phyloP scores from a whole-genome alignment of 2,329 filamentous ascomycete genomes.

The Claviceps arundinis region DNA sequence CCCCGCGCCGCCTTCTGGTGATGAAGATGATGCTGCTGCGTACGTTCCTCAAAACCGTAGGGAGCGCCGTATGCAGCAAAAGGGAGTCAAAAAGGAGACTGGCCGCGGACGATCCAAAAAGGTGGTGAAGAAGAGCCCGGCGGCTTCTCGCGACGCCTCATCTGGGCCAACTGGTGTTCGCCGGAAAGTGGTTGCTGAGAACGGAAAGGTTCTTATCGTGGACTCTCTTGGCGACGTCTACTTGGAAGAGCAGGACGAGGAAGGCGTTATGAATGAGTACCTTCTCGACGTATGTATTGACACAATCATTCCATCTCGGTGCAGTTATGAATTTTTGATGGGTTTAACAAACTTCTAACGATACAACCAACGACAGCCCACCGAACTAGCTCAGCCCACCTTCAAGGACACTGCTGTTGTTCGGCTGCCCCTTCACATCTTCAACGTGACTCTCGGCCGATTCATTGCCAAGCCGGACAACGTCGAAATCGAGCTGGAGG shows the following conservation, averaged over 20 bases:
- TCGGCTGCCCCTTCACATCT: slow-evolving; percentile 64
- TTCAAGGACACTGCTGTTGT: slow-evolving; percentile 72
- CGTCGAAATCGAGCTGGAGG: slow-evolving; percentile 23
- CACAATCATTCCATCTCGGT: background rate
- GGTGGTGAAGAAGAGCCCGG: slow-evolving; percentile 21
- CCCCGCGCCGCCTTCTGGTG: slow-evolving; percentile 27
- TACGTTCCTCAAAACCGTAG: slow-evolving; percentile 61
- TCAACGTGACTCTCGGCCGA: slow-evolving; percentile 41
- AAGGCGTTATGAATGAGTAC: slow-evolving; percentile 71
- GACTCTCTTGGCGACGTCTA: slow-evolving; percentile 88
- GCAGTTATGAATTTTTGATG: background rate
- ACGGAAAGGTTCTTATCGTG: slow-evolving; percentile 88
- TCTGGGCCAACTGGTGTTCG: slow-evolving; percentile 52
- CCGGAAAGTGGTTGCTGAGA: slow-evolving; percentile 83
- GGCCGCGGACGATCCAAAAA: slow-evolving; percentile 40
- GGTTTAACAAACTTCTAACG: slow-evolving; percentile 9
- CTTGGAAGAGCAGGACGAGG: slow-evolving; percentile 81
- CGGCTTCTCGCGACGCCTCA: slow-evolving; percentile 30
- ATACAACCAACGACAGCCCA: slow-evolving; percentile 37
- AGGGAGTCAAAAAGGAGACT: slow-evolving; percentile 60
- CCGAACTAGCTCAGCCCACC: slow-evolving; percentile 66
- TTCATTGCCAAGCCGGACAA: slow-evolving; percentile 27
- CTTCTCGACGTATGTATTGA: slow-evolving; percentile 66
- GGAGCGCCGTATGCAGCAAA: slow-evolving; percentile 80
- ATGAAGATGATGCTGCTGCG: slow-evolving; percentile 36